Percentiles rank a stretch among this genome's conserved stretches.
These are phyloP conservation scores for Penicillium sp. DNA, from an alignment of 2,329 filamentous ascomycete genomes.

Conservation along the genomic window DNA sequence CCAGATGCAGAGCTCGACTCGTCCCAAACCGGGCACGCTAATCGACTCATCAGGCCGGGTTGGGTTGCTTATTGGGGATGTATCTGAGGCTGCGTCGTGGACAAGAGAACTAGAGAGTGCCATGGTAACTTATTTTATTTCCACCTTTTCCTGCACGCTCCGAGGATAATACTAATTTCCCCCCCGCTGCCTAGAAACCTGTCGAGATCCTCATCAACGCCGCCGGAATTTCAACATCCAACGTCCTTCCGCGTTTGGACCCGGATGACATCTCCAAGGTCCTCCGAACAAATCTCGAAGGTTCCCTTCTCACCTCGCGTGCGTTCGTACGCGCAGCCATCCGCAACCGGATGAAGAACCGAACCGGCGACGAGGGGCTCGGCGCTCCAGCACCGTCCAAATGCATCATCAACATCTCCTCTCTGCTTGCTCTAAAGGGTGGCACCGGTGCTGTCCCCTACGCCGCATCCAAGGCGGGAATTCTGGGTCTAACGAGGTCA, in stretches of 20 bases:
- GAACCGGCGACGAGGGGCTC: constrained; percentile 4
- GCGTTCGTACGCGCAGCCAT: constrained; percentile 43
- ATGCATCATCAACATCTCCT: constrained; percentile 83
- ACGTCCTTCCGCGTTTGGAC: constrained; percentile 63
- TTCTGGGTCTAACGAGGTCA: constrained; percentile 63
- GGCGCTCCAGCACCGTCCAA: constrained; percentile 60
- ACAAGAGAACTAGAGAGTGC: constrained; percentile 42
- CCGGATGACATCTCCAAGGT: constrained; percentile 60
- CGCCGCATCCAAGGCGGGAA: constrained; percentile 78
- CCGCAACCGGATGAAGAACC: constrained; percentile 35
- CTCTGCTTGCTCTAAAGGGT: constrained; percentile 71
- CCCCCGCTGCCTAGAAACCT: constrained; percentile 32
- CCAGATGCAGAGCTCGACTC: neutral
- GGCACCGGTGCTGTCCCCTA: constrained; percentile 75
- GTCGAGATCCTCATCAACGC: constrained; percentile 75
- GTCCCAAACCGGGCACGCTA: constrained; percentile 12
- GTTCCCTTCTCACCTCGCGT: constrained; percentile 46
- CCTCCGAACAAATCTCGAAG: constrained; percentile 71
- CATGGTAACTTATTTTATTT: constrained; percentile 37
- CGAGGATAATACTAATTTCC: neutral
- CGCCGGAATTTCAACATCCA: constrained; percentile 72
- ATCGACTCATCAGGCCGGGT: constrained; percentile 28
- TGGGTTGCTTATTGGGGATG: constrained; percentile 43
- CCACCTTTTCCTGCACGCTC: neutral
- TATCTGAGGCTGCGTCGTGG: constrained; percentile 41